A percentile compares a stretch with the other conserved stretches of the same genome.
Conservation (phyloP, 1,139 yeast genomes). For the Kazachstania sp. region DNA sequence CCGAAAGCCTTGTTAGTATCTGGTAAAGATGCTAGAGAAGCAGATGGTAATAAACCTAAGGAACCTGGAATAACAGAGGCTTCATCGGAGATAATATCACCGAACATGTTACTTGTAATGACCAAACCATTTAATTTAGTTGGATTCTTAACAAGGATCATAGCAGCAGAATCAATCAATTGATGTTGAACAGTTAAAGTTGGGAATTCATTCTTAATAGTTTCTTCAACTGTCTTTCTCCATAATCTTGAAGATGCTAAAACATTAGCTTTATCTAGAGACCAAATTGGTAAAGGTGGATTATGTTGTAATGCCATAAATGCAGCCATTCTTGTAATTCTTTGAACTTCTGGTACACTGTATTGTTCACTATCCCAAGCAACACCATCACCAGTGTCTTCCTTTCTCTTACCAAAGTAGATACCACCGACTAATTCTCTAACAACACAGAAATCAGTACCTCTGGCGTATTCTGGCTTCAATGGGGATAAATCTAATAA, state of each 20-base stretch:
- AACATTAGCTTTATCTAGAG: constrained; percentile 94
- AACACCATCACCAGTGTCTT: constrained; percentile 74
- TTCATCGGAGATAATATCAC: constrained; percentile 95
- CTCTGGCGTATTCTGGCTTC: constrained; percentile 72
- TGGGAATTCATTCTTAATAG: constrained; percentile 82
- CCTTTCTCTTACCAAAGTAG: constrained; percentile 90
- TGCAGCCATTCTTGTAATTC: constrained; percentile 97
- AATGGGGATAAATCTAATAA: constrained; percentile 82
- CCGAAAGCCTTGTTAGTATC: constrained; percentile 92
- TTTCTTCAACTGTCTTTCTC: constrained; percentile 86
- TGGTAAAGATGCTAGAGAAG: constrained; percentile 90
- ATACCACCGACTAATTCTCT: constrained; percentile 97
- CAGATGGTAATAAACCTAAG: constrained; percentile 89
- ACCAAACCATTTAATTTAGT: constrained; percentile 84
- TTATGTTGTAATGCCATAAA: constrained; percentile 86
- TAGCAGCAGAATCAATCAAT: constrained; percentile 95
- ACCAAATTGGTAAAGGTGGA: constrained; percentile 94
- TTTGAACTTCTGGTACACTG: constrained; percentile 80
- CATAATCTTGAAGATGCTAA: constrained; percentile 92
- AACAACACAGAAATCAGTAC: constrained; percentile 86
- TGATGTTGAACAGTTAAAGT: constrained; percentile 80
- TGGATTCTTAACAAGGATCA: constrained; percentile 89
- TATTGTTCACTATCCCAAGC: constrained; percentile 95
- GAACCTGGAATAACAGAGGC: constrained; percentile 98
- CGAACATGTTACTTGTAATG: constrained; percentile 93